phyloP scores from a whole-genome alignment of 768 basidiomycete species.

The Bullera alba region DNA sequence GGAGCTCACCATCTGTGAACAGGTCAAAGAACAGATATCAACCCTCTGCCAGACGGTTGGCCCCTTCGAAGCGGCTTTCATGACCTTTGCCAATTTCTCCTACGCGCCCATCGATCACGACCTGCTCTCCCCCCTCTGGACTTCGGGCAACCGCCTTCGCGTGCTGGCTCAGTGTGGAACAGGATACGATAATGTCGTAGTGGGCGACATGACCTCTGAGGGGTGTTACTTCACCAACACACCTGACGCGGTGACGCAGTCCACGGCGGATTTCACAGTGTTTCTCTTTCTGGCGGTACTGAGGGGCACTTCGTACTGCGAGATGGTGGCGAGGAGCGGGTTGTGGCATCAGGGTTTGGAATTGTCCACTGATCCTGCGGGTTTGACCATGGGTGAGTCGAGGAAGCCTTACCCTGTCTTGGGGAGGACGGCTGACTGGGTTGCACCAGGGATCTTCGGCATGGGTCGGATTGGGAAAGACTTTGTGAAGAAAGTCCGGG shows the following conservation, averaged over 20 bases:
- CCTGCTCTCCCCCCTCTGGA: conserved; percentile 17
- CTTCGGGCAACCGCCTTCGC: conserved; percentile 17
- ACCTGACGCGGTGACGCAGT: conserved; percentile 24
- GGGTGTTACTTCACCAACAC: conserved; percentile 27
- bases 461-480: conserved; percentile 28
- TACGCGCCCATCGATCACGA: conserved; percentile 26
- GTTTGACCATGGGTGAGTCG: conserved; percentile 17
- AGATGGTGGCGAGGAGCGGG: conserved; percentile 9
- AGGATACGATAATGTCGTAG: conserved; percentile 21
- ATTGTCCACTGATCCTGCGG: conserved; percentile 19
- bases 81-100: conserved; percentile 11
- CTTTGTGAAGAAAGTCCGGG: conserved; percentile 12
- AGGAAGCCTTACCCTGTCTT: conserved; percentile 1
- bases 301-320: conserved; percentile 12
- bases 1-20: not conserved
- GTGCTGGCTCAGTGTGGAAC: conserved; percentile 24
- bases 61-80: conserved; percentile 21
- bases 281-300: conserved; percentile 20
- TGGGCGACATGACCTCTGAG: conserved; percentile 9
- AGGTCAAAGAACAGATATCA: conserved; percentile 13
- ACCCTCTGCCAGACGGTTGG: conserved; percentile 10
- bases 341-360: conserved; percentile 19
- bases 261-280: conserved; percentile 27
- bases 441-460: conserved; percentile 20
- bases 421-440: conserved; percentile 11